These are phyloP conservation scores for Anisodus acutangulus DNA, from an alignment of 257 asterid species.

Conservation along the genomic window DNA sequence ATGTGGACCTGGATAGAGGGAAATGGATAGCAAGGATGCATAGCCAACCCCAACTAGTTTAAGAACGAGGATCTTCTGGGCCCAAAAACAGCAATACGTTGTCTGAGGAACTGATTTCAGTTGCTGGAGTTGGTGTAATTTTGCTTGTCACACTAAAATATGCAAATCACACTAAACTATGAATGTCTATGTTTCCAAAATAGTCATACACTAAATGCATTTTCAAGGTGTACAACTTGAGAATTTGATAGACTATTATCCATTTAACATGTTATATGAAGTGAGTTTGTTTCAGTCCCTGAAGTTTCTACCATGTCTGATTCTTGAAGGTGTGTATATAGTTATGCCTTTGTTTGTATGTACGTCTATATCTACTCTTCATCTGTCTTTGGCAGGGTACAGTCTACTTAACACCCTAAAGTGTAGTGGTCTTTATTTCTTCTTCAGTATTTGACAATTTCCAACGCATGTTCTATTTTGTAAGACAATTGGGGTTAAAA, in stretches of 20 bases:
- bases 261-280: neutral
- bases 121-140: neutral
- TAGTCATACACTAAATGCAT: neutral
- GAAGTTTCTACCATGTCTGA: neutral
- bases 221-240: neutral
- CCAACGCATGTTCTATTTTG: neutral
- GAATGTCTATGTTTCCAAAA: neutral
- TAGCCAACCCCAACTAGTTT: neutral
- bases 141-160: neutral
- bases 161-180: neutral
- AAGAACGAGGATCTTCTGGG: neutral
- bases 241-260: neutral
- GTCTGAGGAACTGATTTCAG: constrained; percentile 4
- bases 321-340: neutral
- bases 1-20: constrained; percentile 11
- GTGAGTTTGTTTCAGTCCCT: neutral
- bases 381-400: neutral
- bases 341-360: neutral
- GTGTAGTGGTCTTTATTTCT: neutral
- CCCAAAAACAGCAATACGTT: neutral
- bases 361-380: neutral
- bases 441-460: constrained; percentile 13
- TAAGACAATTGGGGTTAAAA: neutral
- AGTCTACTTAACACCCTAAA: neutral
- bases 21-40: neutral